Evolutionary conservation across 495 filamentous ascomycete species (phyloP).

Genomic region (Podospora comata): DNA sequence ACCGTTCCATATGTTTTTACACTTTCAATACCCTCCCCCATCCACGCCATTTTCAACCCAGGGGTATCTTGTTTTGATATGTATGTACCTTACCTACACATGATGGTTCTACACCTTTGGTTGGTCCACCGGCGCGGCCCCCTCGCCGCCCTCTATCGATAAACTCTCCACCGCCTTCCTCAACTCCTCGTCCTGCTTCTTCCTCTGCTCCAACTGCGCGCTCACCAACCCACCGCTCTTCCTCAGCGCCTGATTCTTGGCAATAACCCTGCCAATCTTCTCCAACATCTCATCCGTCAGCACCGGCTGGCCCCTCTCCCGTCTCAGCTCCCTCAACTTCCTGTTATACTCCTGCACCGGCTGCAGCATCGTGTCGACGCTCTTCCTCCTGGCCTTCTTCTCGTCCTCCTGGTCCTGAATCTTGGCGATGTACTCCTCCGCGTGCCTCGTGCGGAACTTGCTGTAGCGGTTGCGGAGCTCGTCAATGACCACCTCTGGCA

Average conservation of each 20-base stretch:
- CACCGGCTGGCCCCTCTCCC: slow-evolving; percentile 46
- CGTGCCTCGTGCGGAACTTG: slow-evolving; percentile 77
- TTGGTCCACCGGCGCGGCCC: background rate
- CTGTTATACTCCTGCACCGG: slow-evolving; percentile 53
- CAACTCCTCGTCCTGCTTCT: slow-evolving; percentile 17
- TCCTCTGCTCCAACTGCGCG: background rate
- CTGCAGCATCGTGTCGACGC: slow-evolving; percentile 53
- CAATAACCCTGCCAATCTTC: slow-evolving; percentile 65
- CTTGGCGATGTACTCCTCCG: slow-evolving; percentile 60
- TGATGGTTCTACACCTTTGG: background rate
- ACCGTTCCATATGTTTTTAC: too few species aligned
- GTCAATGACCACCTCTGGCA: slow-evolving; percentile 75
- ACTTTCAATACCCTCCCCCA: too few species aligned
- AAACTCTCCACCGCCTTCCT: slow-evolving; percentile 26
- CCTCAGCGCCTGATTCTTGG: slow-evolving; percentile 42
- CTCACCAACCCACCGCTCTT: background rate
- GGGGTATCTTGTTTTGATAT: too few species aligned
- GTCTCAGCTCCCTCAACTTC: slow-evolving; percentile 41
- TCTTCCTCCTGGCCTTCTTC: slow-evolving; percentile 53
- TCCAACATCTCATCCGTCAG: slow-evolving; percentile 59
- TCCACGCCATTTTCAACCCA: background rate
- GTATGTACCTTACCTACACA: too few species aligned
- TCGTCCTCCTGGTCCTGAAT: slow-evolving; percentile 60
- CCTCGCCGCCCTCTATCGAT: slow-evolving; percentile 16
- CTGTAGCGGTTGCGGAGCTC: slow-evolving; percentile 85